Evolutionary conservation across 108 stramenopile species (phyloP).

Genomic region (Stephanodiscus minutulus): DNA sequence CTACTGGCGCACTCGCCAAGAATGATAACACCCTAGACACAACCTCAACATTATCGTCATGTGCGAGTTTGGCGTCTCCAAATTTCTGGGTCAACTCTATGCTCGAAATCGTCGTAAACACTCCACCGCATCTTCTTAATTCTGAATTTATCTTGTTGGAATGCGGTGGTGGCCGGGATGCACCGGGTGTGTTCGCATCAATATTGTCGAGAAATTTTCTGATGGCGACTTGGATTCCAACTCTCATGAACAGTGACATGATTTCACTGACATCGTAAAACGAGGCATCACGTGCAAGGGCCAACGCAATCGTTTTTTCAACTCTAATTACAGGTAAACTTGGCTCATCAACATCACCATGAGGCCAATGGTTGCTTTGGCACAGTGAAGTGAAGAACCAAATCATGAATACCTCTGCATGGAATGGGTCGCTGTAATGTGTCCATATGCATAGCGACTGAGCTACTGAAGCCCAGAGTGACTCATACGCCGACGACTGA

Average conservation of each 20-base stretch:
- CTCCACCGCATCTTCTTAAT: background rate
- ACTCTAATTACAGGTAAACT: background rate
- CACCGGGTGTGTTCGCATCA: background rate
- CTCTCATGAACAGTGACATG: constrained; percentile 28
- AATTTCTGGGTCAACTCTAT: constrained; percentile 3
- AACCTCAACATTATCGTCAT: constrained; percentile 2
- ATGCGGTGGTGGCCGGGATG: background rate
- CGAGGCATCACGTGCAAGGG: constrained; percentile 47
- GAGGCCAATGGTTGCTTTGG: background rate
- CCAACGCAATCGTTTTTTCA: constrained; percentile 20
- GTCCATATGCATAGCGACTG: constrained; percentile 45
- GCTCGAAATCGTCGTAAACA: background rate
- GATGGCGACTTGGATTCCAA: constrained; percentile 28
- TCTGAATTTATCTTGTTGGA: background rate
- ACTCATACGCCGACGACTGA: constrained; percentile 3
- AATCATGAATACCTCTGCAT: constrained; percentile 36
- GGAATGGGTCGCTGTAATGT: constrained; percentile 34
- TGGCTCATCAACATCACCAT: background rate
- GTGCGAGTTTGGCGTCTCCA: constrained; percentile 3
- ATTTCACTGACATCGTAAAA: constrained; percentile 39
- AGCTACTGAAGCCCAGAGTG: constrained; percentile 33
- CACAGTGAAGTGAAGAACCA: constrained; percentile 40
- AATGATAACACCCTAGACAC: constrained; percentile 26
- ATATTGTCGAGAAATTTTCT: constrained; percentile 12
- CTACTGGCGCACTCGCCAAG: constrained; percentile 41